phyloP scores from a whole-genome alignment of 257 asterid genomes.

The Jacaranda copaia region DNA sequence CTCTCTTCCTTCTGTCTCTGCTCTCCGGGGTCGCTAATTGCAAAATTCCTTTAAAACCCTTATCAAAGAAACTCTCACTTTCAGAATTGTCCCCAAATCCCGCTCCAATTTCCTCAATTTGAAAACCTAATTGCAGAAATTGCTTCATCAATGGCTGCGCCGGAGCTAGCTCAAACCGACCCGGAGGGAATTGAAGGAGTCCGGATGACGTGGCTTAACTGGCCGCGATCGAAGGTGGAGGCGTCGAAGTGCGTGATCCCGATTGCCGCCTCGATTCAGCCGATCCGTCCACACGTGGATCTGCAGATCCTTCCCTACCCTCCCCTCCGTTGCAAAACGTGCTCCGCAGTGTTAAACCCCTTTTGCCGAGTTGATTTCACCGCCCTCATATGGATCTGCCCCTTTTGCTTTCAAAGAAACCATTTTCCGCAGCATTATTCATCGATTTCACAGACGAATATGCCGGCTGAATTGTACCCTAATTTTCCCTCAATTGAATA shows the following conservation, averaged over 20 bases:
- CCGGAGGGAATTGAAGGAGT: conserved; percentile 95
- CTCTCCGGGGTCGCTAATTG: conserved; percentile 43
- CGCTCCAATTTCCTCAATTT: conserved; percentile 26
- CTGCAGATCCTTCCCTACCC: conserved; percentile 70
- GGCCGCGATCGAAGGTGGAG: conserved; percentile 97
- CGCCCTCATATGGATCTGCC: conserved; percentile 98
- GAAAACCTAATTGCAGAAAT: conserved; percentile 22
- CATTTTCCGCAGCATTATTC: conserved; percentile 80
- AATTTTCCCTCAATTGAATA: conserved; percentile 85
- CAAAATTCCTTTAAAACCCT: conserved; percentile 38
- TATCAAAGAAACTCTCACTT: conserved; percentile 31
- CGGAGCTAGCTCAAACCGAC: conserved; percentile 86
- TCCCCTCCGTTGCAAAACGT: conserved; percentile 93
- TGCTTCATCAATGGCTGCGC: conserved; percentile 61
- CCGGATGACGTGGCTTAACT: conserved; percentile 89
- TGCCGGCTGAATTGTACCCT: conserved; percentile 89
- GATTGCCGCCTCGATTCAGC: conserved; percentile 89
- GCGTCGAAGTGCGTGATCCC: conserved; percentile 98
- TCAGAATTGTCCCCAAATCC: conserved; percentile 1
- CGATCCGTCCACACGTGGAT: conserved; percentile 87
- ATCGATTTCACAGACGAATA: conserved; percentile 68
- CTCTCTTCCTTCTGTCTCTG: conserved; percentile 9
- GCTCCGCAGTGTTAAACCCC: conserved; percentile 80
- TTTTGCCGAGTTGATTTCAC: conserved; percentile 82
- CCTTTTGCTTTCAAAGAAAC: conserved; percentile 87